Base-by-base conservation (phyloP, 805 yeast species). In the Wickerhamiella siamensis region DNA sequence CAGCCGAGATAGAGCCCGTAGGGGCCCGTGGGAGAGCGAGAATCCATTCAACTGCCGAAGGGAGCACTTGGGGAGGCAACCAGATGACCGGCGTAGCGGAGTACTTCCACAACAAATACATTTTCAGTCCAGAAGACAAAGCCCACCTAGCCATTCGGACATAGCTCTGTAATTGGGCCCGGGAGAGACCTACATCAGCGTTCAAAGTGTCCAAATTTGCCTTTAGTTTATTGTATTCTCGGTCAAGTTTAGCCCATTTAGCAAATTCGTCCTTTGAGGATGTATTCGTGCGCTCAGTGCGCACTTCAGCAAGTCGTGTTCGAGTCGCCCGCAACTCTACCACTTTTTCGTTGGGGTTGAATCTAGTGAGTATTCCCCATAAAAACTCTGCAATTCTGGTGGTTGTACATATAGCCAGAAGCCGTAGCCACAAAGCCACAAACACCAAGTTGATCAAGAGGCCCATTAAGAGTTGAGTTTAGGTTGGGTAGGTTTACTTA, bases 251-350 rank as follows among this genome's bases (percentile, higher is more conserved):
- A 1, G 96, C 93, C 97, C 97, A 91, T 54, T 74, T 78, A 22
- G 96, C 95, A 59, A 88, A 91, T 53, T 91, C 77, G 57, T 91
- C 96, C 59, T 88, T 95, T 1, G 96, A 88, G 42, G 83, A 74
- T 8, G 86, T 72, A 2, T 67, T 47, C 24, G 73, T 65, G 46
- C 84, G 71, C 51, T 77, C 74, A 12, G 63, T 65, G 49, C 71
- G 66, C 18, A 75, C 54, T 16, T 62, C 58, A 14, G 59, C 56
- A 39, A 77, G 71, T 47, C 79, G 71, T 6, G 54, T 50, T 41
- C 69, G 64, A 40, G 64, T 52, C 2, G 47, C 43, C 14, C 57
- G 52, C 20, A 70, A 52, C 31, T 56, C 48, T 14, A 54, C 44
- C 27, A 62, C 50, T 10, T 54, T 47, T 12, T 57, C 49, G 43